Evolutionary conservation across 352 stramenopile species (phyloP), one percentile per base, ranked within the genome.

Genomic region (Pythium dissotocum): DNA sequence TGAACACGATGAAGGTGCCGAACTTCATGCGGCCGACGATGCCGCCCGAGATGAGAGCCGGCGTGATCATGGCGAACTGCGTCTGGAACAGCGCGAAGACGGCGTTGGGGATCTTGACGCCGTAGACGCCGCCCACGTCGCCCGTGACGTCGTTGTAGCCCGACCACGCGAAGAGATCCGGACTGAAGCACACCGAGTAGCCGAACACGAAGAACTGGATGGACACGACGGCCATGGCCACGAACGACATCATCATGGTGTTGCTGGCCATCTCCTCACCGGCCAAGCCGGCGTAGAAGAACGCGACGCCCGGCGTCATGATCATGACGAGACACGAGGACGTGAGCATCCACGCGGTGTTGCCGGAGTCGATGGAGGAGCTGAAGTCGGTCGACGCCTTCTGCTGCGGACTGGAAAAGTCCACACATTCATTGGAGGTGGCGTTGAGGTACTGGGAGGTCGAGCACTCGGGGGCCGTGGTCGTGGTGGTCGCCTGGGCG

Each of bases 11-110:
- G 58, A 83, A 91, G 28, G 77, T 80, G 42, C 75, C 74, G 49
- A 92, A 93, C 49, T 91, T 91, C 80, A 95, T 93, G 56, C 88
- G 80, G 30, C 89, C 88, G n/a, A 92, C 87, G 57, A 95, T 88
- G 18, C 86, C 86, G 26, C 88, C 88, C 14, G 75, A 89, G 13
- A 96, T 73, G 24, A 94, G 64, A 2, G 87, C 87, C 7, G 88
- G 87, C 0, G 83, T 89, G 67, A 95, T 91, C 61, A 85, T 88
- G 13, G 89, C 89, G 61, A 94, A 96, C 58, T 90, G 84, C 14
- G 83, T 90, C 71, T 96, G 88, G 71, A 90, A 96, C 63, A 94
- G 77, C 35, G 84, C 83, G 68, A 88, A 93, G 26, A 93, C 55
- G 24, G 84, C 76, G 58, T 90, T 77, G 10, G 88, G 88, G 63